Evolutionary conservation across 2,329 filamentous ascomycete genomes (phyloP), one percentile per base, ranked within the genome.

Genomic region (Thelonectria rubi): DNA sequence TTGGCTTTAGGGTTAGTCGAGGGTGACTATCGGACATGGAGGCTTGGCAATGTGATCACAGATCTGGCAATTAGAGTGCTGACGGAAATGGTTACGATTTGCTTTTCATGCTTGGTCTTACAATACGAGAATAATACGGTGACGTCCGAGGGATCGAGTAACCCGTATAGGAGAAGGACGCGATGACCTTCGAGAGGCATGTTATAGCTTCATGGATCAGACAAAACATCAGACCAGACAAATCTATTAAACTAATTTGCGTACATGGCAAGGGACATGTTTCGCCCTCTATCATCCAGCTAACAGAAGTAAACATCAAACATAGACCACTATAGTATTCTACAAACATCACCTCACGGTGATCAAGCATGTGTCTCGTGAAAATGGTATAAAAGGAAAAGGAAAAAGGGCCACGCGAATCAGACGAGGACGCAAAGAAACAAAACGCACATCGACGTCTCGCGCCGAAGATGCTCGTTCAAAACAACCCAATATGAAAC

Each of bases 401-500:
- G 21, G 17, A 47, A 40, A 20, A 30, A 20, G 18, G 48, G 43
- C 21, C 47, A 54, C 52, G 42, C 50, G 61, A 58, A 56, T 45
- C 40, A 45, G 50, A 65, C 57, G 52, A 40, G 60, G 58, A 58
- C 26, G 60, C 15, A 34, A 61, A 66, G 24, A 61, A 48, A 60
- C 43, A 26, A 54, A 50, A 64, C 20, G 64, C 46, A 61, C 50
- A 32, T 65, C 52, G 61, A 42, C 57, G 57, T 48, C 58, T 64
- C 47, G 56, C 56, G 32, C 57, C 60, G 46, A 49, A 52, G 55
- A 54, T 65, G 58, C 60, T 60, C 63, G 57, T 65, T 45, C 50
- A 54, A 55, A 42, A 58, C 26, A 49, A 40, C 56, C 58, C 40
- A 54, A 63, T 50, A 58, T 55, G 37, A 39, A 40, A 43, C 11